Evolutionary conservation across 768 basidiomycete genomes (phyloP).

Genomic region (Boletus tomentosulus): DNA sequence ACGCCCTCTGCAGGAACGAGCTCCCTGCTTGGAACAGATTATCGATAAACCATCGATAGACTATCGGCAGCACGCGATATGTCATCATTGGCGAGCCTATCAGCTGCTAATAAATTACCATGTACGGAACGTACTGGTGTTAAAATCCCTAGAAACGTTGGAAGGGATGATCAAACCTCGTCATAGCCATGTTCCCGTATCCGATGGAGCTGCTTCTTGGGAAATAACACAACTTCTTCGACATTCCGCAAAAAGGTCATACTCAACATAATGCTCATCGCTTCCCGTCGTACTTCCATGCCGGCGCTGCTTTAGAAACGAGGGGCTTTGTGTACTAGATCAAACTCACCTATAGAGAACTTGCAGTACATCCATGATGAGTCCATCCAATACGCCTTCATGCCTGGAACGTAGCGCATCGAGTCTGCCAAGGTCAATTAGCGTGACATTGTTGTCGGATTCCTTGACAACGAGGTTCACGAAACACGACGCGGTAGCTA

Average conservation of each 20-base stretch:
- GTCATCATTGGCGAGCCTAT: no score
- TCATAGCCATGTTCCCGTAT: slow-evolving; percentile 74
- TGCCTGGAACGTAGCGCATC: slow-evolving; percentile 79
- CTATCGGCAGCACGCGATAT: no score
- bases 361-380: slow-evolving; percentile 97
- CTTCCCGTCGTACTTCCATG: slow-evolving; percentile 94
- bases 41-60: no score
- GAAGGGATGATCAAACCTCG: slow-evolving; percentile 43
- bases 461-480: slow-evolving; percentile 91
- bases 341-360: slow-evolving; percentile 67
- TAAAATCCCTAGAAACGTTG: no score
- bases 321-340: background rate
- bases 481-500: slow-evolving; percentile 85
- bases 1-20: no score
- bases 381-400: slow-evolving; percentile 80
- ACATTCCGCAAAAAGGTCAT: slow-evolving; percentile 94
- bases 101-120: no score
- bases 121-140: no score
- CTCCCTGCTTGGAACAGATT: no score
- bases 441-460: slow-evolving; percentile 98
- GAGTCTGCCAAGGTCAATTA: slow-evolving; percentile 92
- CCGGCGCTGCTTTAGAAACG: slow-evolving; percentile 56
- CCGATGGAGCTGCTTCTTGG: slow-evolving; percentile 95
- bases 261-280: slow-evolving; percentile 81
- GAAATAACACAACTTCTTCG: slow-evolving; percentile 91